A percentile compares a stretch with the other conserved stretches of the same genome.
Conservation (phyloP, 192 early-diverging fungal species). For the Geranomyces variabilis region DNA sequence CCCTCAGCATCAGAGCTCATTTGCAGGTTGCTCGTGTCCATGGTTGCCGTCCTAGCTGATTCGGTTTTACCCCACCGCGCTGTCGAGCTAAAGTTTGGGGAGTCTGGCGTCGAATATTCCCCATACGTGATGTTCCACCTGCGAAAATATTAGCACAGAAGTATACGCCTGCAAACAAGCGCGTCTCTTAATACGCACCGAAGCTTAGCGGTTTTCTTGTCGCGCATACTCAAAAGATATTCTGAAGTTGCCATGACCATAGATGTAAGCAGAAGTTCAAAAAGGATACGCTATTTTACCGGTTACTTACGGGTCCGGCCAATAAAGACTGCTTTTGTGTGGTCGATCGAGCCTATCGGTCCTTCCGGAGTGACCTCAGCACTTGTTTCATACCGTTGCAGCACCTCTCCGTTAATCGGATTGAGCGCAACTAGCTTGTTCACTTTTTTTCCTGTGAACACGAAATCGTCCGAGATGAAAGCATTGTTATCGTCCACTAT, state of each 20-base stretch:
- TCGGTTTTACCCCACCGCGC: background rate
- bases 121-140: slow-evolving; percentile 52
- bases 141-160: background rate
- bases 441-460: slow-evolving; percentile 70
- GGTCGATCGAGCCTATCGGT: background rate
- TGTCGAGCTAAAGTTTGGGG: slow-evolving; percentile 10
- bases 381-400: slow-evolving; percentile 59
- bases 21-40: background rate
- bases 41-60: background rate
- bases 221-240: slow-evolving; percentile 64
- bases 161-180: no score
- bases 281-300: background rate
- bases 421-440: slow-evolving; percentile 73
- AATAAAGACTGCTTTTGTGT: slow-evolving; percentile 11
- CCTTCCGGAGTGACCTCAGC: background rate
- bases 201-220: slow-evolving; percentile 39
- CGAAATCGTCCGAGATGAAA: slow-evolving; percentile 52
- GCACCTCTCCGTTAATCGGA: slow-evolving; percentile 63
- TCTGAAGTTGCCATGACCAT: background rate
- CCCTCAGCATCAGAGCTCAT: slow-evolving; percentile 11
- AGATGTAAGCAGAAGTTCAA: background rate
- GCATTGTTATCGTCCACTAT: slow-evolving; percentile 67
- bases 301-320: background rate
- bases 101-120: slow-evolving; percentile 34
- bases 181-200: no score